phyloP scores from a whole-genome alignment of 495 filamentous ascomycete genomes.

The Talaromyces stipitatus region DNA sequence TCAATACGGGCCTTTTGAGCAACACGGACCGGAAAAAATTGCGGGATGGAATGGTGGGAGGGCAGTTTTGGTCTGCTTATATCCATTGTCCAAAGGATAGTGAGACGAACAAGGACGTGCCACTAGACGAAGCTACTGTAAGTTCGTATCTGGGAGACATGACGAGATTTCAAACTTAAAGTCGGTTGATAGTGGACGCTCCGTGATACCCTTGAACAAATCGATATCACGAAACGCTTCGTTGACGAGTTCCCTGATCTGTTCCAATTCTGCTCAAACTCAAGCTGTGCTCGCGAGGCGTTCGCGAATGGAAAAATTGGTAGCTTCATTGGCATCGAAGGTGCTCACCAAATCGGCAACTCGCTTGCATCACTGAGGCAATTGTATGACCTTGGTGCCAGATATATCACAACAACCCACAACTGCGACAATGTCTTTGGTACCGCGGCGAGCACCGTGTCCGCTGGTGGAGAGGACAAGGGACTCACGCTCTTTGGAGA shows the following conservation, averaged over 20 bases:
- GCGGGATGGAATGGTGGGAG: conserved; percentile 51
- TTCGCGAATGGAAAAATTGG: conserved; percentile 14
- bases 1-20: conserved; percentile 27
- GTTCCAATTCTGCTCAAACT: conserved; percentile 19
- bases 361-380: conserved; percentile 23
- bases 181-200: conserved; percentile 48
- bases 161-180: too few species aligned
- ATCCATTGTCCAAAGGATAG: conserved; percentile 36
- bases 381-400: conserved; percentile 25
- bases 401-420: conserved; percentile 29
- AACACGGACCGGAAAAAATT: conserved; percentile 32
- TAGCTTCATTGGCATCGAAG: conserved; percentile 19
- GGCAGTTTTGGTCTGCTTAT: conserved; percentile 30
- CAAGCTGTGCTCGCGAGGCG: conserved; percentile 35
- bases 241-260: conserved; percentile 15
- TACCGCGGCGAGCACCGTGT: conserved; percentile 51
- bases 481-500: conserved; percentile 4
- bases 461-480: conserved; percentile 5
- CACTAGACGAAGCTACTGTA: conserved; percentile 7
- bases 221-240: conserved; percentile 25
- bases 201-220: conserved; percentile 32
- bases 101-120: conserved; percentile 3
- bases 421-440: conserved; percentile 43
- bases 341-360: conserved; percentile 21
- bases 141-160: background rate